Conservation (phyloP, 305 asterid species). For the Solanum hybrid region DNA sequence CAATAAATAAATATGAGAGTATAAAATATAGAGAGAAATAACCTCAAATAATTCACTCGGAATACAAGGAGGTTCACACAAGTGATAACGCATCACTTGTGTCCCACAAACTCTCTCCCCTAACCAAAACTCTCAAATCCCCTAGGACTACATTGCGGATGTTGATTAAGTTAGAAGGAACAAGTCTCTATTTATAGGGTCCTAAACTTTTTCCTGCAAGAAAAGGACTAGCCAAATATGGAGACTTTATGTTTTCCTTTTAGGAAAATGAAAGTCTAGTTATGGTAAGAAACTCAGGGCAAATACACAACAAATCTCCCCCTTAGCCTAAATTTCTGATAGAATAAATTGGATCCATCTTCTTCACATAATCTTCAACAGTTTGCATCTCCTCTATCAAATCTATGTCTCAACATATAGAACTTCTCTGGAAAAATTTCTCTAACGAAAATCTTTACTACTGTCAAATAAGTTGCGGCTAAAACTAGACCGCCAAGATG, state of each 20-base stretch:
- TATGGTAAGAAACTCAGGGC: not conserved
- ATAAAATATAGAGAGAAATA: not conserved
- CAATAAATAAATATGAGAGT: too few species aligned
- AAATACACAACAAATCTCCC: not conserved
- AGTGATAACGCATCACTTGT: not conserved
- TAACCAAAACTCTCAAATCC: not conserved
- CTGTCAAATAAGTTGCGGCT: not conserved
- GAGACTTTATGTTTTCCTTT: not conserved
- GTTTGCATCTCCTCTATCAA: not conserved
- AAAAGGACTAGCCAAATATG: not conserved
- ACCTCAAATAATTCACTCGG: not conserved
- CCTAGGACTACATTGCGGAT: not conserved
- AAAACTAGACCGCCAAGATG: not conserved
- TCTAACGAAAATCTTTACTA: not conserved
- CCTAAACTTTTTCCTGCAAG: not conserved
- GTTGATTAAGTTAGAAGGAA: not conserved
- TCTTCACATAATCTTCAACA: not conserved
- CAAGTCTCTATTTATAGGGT: too few species aligned
- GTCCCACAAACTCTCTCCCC: not conserved
- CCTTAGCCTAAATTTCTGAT: not conserved
- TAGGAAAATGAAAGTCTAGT: too few species aligned
- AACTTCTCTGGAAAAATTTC: not conserved
- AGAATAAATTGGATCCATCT: not conserved
- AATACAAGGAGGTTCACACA: not conserved
- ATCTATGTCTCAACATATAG: not conserved